phyloP scores from a whole-genome alignment of 768 basidiomycete genomes.

The Gloeophyllum trabeum region DNA sequence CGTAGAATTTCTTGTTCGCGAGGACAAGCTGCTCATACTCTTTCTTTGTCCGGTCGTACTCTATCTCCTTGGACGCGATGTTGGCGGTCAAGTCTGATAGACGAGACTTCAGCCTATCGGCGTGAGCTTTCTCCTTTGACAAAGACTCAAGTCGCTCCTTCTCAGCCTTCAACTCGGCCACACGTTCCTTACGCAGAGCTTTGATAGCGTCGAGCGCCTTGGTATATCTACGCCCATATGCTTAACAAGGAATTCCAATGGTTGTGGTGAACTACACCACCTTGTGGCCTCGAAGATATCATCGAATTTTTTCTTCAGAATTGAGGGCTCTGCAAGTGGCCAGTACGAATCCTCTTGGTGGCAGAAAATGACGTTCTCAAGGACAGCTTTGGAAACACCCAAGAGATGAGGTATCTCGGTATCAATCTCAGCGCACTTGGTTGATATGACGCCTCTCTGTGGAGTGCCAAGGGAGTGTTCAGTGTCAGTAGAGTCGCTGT shows the following conservation, averaged over 20 bases:
- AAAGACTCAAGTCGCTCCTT: conserved; percentile 76
- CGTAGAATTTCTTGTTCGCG: conserved; percentile 72
- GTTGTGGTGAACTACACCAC: too few relatives aligned
- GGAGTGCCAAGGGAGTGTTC: too few relatives aligned
- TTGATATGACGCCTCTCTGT: conserved; percentile 87
- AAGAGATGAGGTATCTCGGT: conserved; percentile 85
- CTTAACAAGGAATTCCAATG: not conserved
- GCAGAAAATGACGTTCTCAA: conserved; percentile 99
- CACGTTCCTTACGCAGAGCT: conserved; percentile 77
- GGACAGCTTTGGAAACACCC: conserved; percentile 95
- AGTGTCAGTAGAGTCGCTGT: not conserved
- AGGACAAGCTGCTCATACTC: conserved; percentile 53
- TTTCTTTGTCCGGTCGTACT: conserved; percentile 61
- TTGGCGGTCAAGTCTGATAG: conserved; percentile 46
- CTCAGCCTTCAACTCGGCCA: conserved; percentile 86
- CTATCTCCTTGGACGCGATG: conserved; percentile 61
- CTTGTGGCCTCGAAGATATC: conserved; percentile 99
- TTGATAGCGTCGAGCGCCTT: conserved; percentile 95
- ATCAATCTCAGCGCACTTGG: conserved; percentile 97
- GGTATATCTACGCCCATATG: conserved; percentile 57
- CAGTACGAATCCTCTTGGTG: conserved; percentile 99
- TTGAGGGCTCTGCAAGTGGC: conserved; percentile 86
- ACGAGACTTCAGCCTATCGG: conserved; percentile 70
- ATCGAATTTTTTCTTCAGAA: conserved; percentile 97
- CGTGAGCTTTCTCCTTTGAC: conserved; percentile 71